These are phyloP conservation scores for Psidium guajava DNA, from an alignment of 345 rosid species.

Conservation along the genomic window DNA sequence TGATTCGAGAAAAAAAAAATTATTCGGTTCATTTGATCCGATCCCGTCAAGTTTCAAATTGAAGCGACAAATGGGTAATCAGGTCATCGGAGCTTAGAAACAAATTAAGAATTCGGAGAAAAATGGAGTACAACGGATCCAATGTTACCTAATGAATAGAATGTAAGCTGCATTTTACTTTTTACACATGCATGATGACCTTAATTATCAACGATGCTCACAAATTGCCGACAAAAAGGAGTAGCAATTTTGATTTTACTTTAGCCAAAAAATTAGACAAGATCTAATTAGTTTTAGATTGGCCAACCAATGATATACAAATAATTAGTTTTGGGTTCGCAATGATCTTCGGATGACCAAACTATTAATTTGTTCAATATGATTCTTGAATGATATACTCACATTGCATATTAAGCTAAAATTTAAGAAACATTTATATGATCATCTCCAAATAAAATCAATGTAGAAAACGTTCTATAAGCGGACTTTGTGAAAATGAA, in stretches of 20 bases:
- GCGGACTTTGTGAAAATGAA: background rate
- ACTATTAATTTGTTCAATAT: too few relatives aligned
- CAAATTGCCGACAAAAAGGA: background rate
- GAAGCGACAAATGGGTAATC: background rate
- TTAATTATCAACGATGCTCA: background rate
- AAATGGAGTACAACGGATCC: background rate
- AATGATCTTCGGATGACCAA: too few relatives aligned
- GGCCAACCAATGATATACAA: background rate
- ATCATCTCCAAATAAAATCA: background rate
- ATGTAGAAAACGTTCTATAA: background rate
- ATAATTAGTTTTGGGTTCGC: too few relatives aligned
- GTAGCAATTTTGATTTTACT: background rate
- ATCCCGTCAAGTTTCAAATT: background rate
- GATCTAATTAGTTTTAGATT: background rate
- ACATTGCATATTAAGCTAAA: too few relatives aligned
- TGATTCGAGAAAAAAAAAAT: too few relatives aligned
- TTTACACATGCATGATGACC: background rate
- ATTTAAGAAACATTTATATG: too few relatives aligned
- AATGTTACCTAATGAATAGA: background rate
- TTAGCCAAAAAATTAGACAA: too few relatives aligned
- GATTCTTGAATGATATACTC: too few relatives aligned
- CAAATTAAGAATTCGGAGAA: background rate
- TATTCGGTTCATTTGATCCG: background rate
- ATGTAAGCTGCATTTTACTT: background rate
- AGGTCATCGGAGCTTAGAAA: background rate